These are phyloP conservation scores for Physcomitrellopsis africana DNA, from an alignment of 225 moss, liverwort and hornwort species.

Conservation along the genomic window DNA sequence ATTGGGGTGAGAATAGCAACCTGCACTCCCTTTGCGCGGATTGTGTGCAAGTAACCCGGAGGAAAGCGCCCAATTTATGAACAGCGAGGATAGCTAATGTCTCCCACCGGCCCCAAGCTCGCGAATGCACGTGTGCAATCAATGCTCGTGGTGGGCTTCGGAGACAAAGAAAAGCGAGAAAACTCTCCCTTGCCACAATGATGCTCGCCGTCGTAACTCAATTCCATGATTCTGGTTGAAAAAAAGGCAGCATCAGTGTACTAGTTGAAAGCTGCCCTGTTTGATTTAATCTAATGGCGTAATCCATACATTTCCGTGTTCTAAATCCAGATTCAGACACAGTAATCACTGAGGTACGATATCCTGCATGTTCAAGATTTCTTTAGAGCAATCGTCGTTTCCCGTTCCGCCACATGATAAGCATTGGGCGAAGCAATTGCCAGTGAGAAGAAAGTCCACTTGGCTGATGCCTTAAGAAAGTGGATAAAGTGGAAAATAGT, in stretches of 20 bases:
- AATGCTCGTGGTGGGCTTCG: not conserved
- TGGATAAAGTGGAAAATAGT: slow-evolving; percentile 34
- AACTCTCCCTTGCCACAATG: not conserved
- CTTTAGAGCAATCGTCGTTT: slow-evolving; percentile 7
- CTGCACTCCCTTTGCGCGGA: not conserved
- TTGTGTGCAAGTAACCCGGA: not conserved
- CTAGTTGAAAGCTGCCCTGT: not conserved
- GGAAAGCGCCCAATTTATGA: not conserved
- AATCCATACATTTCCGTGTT: not conserved
- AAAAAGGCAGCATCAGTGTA: not conserved
- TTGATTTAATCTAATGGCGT: not conserved
- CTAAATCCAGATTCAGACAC: not conserved
- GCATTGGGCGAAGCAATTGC: not conserved
- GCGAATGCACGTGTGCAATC: slow-evolving; percentile 8
- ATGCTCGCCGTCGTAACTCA: not conserved
- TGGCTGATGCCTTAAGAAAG: slow-evolving; percentile 12
- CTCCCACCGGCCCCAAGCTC: not conserved
- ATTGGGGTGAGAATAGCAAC: not conserved
- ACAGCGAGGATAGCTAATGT: not conserved
- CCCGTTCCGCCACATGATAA: slow-evolving; percentile 34
- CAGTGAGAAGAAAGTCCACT: slow-evolving; percentile 21
- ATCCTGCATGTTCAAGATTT: slow-evolving; percentile 11
- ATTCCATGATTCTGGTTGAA: not conserved
- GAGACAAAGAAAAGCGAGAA: not conserved
- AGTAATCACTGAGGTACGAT: not conserved